phyloP scores from a whole-genome alignment of 2,329 filamentous ascomycete species.

The Colletotrichum sp. region DNA sequence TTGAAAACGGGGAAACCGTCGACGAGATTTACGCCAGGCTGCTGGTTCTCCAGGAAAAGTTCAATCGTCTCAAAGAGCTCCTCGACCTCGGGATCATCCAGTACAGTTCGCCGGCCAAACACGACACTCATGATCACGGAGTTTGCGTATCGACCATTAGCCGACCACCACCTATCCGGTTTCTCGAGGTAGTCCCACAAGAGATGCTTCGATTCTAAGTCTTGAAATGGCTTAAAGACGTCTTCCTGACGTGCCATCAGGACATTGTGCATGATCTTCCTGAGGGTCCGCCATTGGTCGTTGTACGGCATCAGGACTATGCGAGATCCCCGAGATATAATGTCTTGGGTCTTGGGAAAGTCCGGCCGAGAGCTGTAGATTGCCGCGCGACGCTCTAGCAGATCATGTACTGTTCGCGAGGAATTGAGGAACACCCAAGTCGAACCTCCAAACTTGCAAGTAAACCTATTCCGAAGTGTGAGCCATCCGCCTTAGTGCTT shows the following conservation, averaged over 20 bases:
- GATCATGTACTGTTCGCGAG: neutral
- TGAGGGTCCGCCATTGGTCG: neutral
- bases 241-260: neutral
- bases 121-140: neutral
- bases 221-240: neutral
- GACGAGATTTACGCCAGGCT: neutral
- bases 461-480: neutral
- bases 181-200: neutral
- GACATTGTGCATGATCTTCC: neutral
- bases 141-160: neutral
- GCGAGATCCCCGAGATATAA: neutral
- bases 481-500: accelerated
- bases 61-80: neutral
- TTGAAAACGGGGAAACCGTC: neutral
- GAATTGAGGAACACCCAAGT: neutral
- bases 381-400: neutral
- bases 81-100: neutral
- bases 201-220: neutral
- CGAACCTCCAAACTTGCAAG: neutral
- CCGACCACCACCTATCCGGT: neutral
- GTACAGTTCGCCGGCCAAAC: neutral
- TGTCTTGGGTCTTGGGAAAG: neutral
- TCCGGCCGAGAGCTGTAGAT: neutral
- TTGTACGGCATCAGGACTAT: neutral
- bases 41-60: neutral